Evolutionary conservation across 441 rosid genomes (phyloP).

Genomic region (Hura crepitans): DNA sequence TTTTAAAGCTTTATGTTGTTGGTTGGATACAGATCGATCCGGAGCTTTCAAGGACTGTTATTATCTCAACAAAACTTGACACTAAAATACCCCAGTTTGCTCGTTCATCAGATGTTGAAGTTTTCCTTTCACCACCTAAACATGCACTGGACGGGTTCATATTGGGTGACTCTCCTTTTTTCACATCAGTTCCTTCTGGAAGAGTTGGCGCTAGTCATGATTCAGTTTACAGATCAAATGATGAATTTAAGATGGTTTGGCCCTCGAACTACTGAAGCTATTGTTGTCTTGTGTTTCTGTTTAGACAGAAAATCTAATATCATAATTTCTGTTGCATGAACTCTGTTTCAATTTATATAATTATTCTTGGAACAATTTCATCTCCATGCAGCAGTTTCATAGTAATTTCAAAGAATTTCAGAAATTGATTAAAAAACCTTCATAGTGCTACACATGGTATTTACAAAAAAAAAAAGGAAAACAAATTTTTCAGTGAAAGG

Average conservation of each 20-base stretch:
- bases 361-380: not conserved
- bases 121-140: slow-evolving; percentile 87
- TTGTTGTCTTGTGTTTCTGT: slow-evolving; percentile 2
- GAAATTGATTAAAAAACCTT: not conserved
- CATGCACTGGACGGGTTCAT: slow-evolving; percentile 85
- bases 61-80: slow-evolving; percentile 91
- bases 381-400: not conserved
- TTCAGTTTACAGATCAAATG: slow-evolving; percentile 70
- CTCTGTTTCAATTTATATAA: not conserved
- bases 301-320: not conserved
- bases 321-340: not conserved
- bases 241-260: slow-evolving; percentile 86
- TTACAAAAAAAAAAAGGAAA: not conserved
- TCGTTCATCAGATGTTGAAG: slow-evolving; percentile 82
- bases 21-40: slow-evolving; percentile 71
- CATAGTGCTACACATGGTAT: not conserved
- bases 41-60: slow-evolving; percentile 83
- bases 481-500: not conserved
- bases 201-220: slow-evolving; percentile 80
- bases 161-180: slow-evolving; percentile 83
- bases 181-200: slow-evolving; percentile 97
- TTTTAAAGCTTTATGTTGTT: slow-evolving; percentile 19
- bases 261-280: slow-evolving; percentile 12
- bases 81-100: slow-evolving; percentile 95
- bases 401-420: not conserved